phyloP scores from a whole-genome alignment of 805 yeast genomes.

The Metschnikowia vanudenii region DNA sequence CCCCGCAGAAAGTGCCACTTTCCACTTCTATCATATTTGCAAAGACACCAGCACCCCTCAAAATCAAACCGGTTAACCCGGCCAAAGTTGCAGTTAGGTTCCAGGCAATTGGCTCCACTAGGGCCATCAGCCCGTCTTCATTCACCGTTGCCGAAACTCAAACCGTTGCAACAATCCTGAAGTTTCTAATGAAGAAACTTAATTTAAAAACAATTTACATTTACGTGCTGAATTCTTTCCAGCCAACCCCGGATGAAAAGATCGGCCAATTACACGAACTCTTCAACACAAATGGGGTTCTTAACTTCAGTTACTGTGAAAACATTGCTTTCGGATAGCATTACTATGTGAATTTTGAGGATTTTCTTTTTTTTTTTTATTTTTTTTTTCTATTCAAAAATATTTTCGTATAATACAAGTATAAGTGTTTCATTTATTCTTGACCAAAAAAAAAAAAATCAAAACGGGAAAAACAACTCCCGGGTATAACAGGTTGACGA shows the following conservation, averaged over 20 bases:
- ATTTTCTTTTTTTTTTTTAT: not conserved
- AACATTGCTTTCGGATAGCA: constrained; percentile 40
- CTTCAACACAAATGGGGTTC: constrained; percentile 35
- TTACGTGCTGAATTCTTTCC: constrained; percentile 42
- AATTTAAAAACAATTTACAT: constrained; percentile 25
- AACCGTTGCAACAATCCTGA: constrained; percentile 45
- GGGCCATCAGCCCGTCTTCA: constrained; percentile 47
- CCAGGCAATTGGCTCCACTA: constrained; percentile 60
- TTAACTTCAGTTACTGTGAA: constrained; percentile 39
- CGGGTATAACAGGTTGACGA: constrained; percentile 13
- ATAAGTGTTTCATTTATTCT: not conserved
- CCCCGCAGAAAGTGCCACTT: constrained; percentile 11
- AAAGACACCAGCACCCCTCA: not conserved
- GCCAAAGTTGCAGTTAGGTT: constrained; percentile 50
- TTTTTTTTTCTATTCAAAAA: not conserved
- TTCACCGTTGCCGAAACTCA: constrained; percentile 50
- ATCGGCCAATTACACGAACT: constrained; percentile 31
- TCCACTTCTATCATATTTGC: constrained; percentile 10
- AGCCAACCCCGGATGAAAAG: constrained; percentile 41
- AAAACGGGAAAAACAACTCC: constrained; percentile 1
- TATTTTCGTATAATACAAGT: not conserved
- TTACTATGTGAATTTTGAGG: not conserved
- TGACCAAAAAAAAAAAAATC: not conserved
- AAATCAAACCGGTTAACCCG: not conserved
- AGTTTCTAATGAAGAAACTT: constrained; percentile 35